Evolutionary conservation across 108 stramenopile species (phyloP).

Genomic region (Ochromonas danica): DNA sequence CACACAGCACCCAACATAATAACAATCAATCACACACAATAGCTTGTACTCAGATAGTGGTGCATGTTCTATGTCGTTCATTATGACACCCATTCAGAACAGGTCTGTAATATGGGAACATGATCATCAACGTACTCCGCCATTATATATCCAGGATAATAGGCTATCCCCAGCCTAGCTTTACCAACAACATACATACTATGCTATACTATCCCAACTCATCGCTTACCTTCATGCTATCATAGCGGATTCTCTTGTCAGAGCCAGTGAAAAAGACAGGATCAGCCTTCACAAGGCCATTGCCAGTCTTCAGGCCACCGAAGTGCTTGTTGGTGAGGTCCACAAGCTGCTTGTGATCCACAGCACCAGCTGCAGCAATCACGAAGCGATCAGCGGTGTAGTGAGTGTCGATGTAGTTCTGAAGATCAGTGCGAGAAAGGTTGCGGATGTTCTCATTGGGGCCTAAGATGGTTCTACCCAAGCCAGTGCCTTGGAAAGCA

Average conservation of each 20-base stretch:
- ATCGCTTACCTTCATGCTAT: constrained; percentile 72
- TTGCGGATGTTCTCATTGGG: constrained; percentile 83
- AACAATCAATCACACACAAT: not conserved
- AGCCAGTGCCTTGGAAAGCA: constrained; percentile 84
- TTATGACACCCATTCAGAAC: too few species aligned
- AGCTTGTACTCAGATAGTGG: too few species aligned
- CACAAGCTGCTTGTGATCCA: constrained; percentile 84
- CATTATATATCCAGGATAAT: too few species aligned
- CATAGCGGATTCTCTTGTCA: constrained; percentile 81
- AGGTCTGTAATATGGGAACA: too few species aligned
- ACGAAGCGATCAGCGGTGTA: constrained; percentile 98
- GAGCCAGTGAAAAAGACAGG: constrained; percentile 88
- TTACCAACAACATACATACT: too few species aligned
- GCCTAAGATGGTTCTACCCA: constrained; percentile 96
- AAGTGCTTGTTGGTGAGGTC: constrained; percentile 82
- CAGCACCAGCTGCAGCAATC: constrained; percentile 91
- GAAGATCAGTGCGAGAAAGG: constrained; percentile 75
- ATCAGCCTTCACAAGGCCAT: constrained; percentile 28
- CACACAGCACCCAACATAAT: not conserved
- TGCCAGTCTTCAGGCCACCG: constrained; percentile 66
- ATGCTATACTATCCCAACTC: too few species aligned
- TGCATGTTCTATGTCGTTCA: too few species aligned
- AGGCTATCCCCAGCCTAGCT: too few species aligned
- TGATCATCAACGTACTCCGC: too few species aligned
- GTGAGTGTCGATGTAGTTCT: constrained; percentile 87